A percentile compares a stretch with the other conserved stretches of the same genome.
Evolutionary conservation across 140 eudicot genomes (phyloP).

Genomic region (Eryngium alpinum): DNA sequence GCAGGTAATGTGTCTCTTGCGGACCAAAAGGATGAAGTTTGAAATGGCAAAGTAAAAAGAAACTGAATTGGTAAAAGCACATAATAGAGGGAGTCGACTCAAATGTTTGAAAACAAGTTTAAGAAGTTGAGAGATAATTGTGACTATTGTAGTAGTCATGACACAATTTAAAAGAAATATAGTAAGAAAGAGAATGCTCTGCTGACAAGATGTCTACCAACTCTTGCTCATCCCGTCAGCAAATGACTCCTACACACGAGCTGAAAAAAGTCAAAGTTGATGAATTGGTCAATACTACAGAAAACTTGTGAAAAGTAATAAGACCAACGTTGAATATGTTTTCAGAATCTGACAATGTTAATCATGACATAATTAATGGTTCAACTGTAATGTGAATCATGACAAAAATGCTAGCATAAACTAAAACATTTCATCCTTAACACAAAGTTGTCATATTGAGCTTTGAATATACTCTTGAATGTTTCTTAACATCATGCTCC

Average conservation of each 20-base stretch:
- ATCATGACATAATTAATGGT: too few relatives aligned
- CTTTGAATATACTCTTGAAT: too few relatives aligned
- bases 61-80: neutral
- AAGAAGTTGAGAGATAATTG: neutral
- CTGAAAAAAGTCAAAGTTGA: neutral
- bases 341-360: too few relatives aligned
- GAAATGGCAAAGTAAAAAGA: neutral
- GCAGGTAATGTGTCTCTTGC: neutral
- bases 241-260: neutral
- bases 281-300: slow-evolving; percentile 7
- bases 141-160: neutral
- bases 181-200: neutral
- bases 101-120: too few relatives aligned
- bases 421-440: too few relatives aligned
- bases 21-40: neutral
- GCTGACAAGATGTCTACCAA: neutral
- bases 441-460: too few relatives aligned
- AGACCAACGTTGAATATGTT: neutral
- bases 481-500: too few relatives aligned
- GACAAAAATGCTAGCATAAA: neutral
- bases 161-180: too few relatives aligned
- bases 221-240: neutral
- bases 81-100: too few relatives aligned
- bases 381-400: too few relatives aligned
- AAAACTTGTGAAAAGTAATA: neutral